Conservation (phyloP, 305 asterid genomes). For the Vinca major region DNA sequence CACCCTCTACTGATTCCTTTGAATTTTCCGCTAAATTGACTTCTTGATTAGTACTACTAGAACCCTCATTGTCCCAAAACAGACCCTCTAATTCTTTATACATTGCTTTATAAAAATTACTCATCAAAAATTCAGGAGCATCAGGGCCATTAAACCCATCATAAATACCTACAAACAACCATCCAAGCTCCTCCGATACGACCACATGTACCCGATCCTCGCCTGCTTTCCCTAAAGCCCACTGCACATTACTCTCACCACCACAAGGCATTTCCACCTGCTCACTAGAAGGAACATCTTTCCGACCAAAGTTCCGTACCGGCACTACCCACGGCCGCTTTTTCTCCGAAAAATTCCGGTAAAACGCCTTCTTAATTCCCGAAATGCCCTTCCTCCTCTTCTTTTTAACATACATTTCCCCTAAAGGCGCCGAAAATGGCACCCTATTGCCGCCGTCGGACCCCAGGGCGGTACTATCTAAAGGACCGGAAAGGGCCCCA, state of each 20-base stretch:
- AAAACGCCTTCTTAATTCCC: conserved; percentile 63
- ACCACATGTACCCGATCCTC: conserved; percentile 99
- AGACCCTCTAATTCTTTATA: conserved; percentile 82
- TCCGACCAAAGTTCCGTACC: conserved; percentile 57
- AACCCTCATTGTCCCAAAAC: conserved; percentile 76
- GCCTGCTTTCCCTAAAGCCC: conserved; percentile 95
- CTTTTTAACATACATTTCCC: conserved; percentile 60
- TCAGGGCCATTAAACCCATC: conserved; percentile 99
- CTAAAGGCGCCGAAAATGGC: conserved; percentile 90
- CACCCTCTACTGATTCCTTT: conserved; percentile 24
- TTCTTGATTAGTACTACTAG: conserved; percentile 18
- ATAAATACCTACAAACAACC: conserved; percentile 93
- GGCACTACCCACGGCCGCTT: conserved; percentile 66
- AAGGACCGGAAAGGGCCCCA: conserved; percentile 85
- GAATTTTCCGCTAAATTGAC: conserved; percentile 15
- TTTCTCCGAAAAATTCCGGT: conserved; percentile 54
- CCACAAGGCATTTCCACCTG: conserved; percentile 34
- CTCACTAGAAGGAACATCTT: conserved; percentile 40
- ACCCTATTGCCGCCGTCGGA: conserved; percentile 37
- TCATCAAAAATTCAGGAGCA: conserved; percentile 94
- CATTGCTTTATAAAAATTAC: conserved; percentile 80
- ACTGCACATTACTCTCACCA: conserved; percentile 60
- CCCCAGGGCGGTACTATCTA: conserved; percentile 30
- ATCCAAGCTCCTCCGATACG: conserved; percentile 94
- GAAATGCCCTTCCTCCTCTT: conserved; percentile 65